Base-by-base conservation (phyloP, 805 yeast genomes). In the Yamadazyma akitaensis region DNA sequence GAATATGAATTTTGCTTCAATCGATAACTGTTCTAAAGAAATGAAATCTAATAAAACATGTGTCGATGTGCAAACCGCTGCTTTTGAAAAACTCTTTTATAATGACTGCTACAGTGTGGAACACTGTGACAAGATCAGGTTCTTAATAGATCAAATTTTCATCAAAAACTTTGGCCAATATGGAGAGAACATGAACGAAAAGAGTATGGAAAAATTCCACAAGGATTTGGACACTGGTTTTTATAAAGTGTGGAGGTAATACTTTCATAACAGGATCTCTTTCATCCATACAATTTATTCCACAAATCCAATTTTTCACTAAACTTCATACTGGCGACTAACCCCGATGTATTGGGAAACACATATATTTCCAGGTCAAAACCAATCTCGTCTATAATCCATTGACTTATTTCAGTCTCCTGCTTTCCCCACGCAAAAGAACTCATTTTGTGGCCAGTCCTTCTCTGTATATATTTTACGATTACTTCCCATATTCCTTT, bases 401-500 rank as follows among this genome's bases (percentile, higher is more conserved):
- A 9, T 47, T 50, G 36, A 55, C 67, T 77, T 17, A 13, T 43
- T 2, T 18, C 42, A 17, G 21, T 17, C 2, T 38, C 42, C 46
- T 70, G 73, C 19, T 48, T 42, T 0, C 92, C 94, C 81, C 84
- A 85, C 30, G 53, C 37, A 49, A 85, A 84, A 30, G 63, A 50
- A 36, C 63, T 57, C 34, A 53, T 44, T 21, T 59, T 55, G 17
- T 70, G 68, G 5, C 61, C 57, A 36, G 63, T 48, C 43, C 54
- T 55, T 8, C 41, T 44, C 13, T 55, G 56, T 46, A 63, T 44
- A 50, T 57, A 68, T 51, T 67, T 71, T 43, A 76, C 70, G 0
- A 85, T 61, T 2, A 75, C 60, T 45, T 83, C 88, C 88, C 89
- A 85, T 6, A 85, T 82, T 0, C 89, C 89, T 54, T 84, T 83